These are phyloP conservation scores for Capsella rubella DNA, from an alignment of 441 rosid genomes.

Conservation along the genomic window DNA sequence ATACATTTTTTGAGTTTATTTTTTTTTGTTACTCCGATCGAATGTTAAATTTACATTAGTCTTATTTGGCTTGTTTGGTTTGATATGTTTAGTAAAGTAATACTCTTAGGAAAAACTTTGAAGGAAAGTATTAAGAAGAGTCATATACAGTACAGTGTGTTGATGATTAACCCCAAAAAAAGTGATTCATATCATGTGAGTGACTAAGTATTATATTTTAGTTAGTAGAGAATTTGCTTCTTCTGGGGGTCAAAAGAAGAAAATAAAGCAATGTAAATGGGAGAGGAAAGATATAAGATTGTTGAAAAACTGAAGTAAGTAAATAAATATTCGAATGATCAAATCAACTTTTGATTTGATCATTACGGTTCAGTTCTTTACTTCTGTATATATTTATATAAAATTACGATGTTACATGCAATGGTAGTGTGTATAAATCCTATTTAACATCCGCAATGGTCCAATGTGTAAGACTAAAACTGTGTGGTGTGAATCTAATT, in stretches of 20 bases:
- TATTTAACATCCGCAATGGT: too few relatives aligned
- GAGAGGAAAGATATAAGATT: background rate
- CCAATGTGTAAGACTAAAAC: too few relatives aligned
- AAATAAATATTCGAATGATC: too few relatives aligned
- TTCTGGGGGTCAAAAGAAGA: constrained; percentile 15
- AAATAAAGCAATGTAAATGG: constrained; percentile 9
- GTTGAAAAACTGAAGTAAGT: background rate
- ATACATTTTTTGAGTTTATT: background rate
- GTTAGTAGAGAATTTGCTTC: background rate
- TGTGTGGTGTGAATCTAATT: background rate
- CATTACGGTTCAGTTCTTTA: too few relatives aligned
- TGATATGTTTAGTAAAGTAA: too few relatives aligned
- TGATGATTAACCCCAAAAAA: background rate
- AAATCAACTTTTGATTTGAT: too few relatives aligned
- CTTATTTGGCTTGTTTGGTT: too few relatives aligned
- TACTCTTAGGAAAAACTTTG: background rate
- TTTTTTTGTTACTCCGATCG: background rate
- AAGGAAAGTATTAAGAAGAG: constrained; percentile 12
- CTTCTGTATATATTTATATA: background rate
- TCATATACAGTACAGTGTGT: background rate
- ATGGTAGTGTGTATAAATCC: too few relatives aligned
- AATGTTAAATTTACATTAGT: too few relatives aligned
- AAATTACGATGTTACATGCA: background rate
- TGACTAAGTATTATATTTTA: background rate
- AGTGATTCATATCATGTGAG: background rate